Evolutionary conservation across 2,329 filamentous ascomycete genomes (phyloP).

Genomic region (Mycosphaerella sp.): DNA sequence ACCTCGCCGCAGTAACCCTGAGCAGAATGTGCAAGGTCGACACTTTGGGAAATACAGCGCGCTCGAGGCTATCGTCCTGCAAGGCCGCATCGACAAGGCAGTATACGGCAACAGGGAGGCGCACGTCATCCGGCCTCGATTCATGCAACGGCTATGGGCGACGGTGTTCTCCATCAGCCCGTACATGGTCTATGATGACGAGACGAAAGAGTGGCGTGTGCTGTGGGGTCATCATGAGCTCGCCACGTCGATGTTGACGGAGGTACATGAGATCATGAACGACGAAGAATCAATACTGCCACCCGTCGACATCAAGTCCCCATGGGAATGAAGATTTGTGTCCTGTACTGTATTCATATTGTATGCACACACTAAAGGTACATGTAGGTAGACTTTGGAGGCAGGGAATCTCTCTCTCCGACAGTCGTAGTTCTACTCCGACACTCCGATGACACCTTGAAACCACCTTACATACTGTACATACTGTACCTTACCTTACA

Average conservation of each 20-base stretch:
- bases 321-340: too few relatives aligned
- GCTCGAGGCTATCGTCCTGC: constrained; percentile 20
- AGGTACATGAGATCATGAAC: not conserved
- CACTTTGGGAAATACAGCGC: constrained; percentile 16
- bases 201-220: constrained; percentile 1
- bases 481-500: too few relatives aligned
- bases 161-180: constrained; percentile 33
- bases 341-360: too few relatives aligned
- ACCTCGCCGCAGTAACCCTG: constrained; percentile 6
- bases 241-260: not conserved
- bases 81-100: constrained; percentile 9
- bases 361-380: too few relatives aligned
- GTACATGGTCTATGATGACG: constrained; percentile 2
- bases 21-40: not conserved
- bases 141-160: constrained; percentile 44
- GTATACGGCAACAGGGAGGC: constrained; percentile 20
- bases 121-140: constrained; percentile 39
- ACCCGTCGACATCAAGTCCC: not conserved
- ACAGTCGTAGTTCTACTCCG: too few relatives aligned
- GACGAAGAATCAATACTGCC: too few relatives aligned
- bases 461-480: too few relatives aligned
- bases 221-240: constrained; percentile 6
- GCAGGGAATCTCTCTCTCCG: too few relatives aligned
- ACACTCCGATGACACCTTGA: too few relatives aligned
- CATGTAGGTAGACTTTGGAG: too few relatives aligned